These are phyloP conservation scores for Suhomyces bolitotheri DNA, from an alignment of 1,139 yeast species.

Conservation along the genomic window DNA sequence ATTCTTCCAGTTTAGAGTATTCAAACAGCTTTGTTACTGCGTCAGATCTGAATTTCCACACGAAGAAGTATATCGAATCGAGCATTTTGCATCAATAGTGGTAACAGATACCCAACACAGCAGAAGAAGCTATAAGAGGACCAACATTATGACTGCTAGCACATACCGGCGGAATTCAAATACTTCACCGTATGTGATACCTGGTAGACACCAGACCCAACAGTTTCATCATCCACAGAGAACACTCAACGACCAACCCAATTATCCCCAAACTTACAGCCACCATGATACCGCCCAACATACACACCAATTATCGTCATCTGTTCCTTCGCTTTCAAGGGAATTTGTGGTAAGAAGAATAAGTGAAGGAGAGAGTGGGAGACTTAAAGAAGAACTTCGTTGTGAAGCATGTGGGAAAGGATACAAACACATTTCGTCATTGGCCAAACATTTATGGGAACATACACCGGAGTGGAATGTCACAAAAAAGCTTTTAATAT, in stretches of 20 bases:
- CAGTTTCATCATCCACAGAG: not conserved
- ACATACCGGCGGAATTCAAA: conserved; percentile 34
- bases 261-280: conserved; percentile 13
- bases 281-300: conserved; percentile 11
- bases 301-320: conserved; percentile 23
- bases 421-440: conserved; percentile 79
- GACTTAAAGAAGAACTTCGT: conserved; percentile 77
- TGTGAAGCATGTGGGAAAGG: conserved; percentile 93
- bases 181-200: conserved; percentile 38
- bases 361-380: conserved; percentile 82
- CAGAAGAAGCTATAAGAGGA: too few species aligned
- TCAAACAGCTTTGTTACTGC: too few species aligned
- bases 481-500: conserved; percentile 73
- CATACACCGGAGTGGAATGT: conserved; percentile 93
- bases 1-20: too few species aligned
- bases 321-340: conserved; percentile 57
- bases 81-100: too few species aligned
- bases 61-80: too few species aligned
- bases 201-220: conserved; percentile 29
- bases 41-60: too few species aligned
- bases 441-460: conserved; percentile 73
- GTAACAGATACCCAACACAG: too few species aligned
- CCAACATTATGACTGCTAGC: conserved; percentile 14
- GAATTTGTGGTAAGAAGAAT: conserved; percentile 80
- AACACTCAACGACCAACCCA: not conserved